Percentiles rank a stretch among this genome's conserved stretches.
phyloP scores from a whole-genome alignment of 495 filamentous ascomycete genomes.

The Podospora didyma region DNA sequence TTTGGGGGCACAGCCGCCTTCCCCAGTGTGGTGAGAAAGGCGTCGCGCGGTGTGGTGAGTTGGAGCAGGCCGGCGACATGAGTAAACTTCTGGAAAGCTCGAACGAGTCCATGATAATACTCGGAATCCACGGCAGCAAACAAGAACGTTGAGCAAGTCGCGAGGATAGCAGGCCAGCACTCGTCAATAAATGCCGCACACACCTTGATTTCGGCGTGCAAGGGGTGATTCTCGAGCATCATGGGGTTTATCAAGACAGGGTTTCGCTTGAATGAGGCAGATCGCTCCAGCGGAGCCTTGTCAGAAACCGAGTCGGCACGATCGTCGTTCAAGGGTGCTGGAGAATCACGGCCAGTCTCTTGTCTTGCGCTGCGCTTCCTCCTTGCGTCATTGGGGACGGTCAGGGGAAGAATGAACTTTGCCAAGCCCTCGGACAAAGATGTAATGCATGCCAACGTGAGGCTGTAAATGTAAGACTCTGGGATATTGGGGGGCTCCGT shows the following conservation, averaged over 20 bases:
- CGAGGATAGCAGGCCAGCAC: constrained; percentile 94
- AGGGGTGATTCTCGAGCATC: constrained; percentile 62
- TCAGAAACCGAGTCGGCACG: constrained; percentile 21
- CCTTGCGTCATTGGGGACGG: constrained; percentile 61
- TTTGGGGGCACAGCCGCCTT: constrained; percentile 87
- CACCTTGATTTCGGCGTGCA: constrained; percentile 63
- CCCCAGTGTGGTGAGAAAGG: constrained; percentile 87
- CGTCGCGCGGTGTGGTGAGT: constrained; percentile 82
- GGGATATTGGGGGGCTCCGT: constrained; percentile 76
- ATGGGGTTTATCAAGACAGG: constrained; percentile 79
- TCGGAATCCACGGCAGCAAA: constrained; percentile 91
- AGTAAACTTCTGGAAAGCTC: constrained; percentile 91
- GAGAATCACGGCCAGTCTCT: constrained; percentile 43
- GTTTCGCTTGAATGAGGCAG: constrained; percentile 50
- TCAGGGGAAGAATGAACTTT: constrained; percentile 86
- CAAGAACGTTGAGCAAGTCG: constrained; percentile 90
- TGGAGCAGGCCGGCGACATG: constrained; percentile 89
- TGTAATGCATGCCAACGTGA: constrained; percentile 84
- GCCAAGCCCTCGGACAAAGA: constrained; percentile 86
- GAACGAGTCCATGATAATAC: constrained; percentile 88
- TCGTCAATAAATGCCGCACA: constrained; percentile 79
- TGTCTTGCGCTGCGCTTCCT: constrained; percentile 45
- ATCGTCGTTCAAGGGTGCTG: constrained; percentile 33
- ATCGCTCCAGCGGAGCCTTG: constrained; percentile 41
- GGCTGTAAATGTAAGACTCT: constrained; percentile 88